phyloP scores from a whole-genome alignment of 768 basidiomycete genomes.

The Lentinula guzmanii region DNA sequence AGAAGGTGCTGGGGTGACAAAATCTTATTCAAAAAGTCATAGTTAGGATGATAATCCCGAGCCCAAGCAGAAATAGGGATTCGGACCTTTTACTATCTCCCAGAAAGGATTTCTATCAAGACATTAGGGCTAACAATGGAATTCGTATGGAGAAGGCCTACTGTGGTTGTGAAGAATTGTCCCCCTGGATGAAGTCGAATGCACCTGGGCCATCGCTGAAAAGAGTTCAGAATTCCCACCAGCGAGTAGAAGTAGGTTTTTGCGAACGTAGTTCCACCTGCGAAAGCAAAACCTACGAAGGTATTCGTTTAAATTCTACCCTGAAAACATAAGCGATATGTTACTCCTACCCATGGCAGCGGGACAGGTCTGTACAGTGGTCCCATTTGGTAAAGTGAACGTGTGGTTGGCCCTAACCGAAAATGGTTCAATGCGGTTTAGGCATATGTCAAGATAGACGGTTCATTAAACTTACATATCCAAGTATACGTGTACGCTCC shows the following conservation, averaged over 20 bases:
- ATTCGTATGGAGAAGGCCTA: slow-evolving; percentile 22
- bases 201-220: slow-evolving; percentile 73
- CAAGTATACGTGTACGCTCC: slow-evolving; percentile 65
- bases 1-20: slow-evolving; percentile 59
- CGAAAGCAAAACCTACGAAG: slow-evolving; percentile 62
- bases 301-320: background rate
- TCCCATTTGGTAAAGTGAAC: slow-evolving; percentile 63
- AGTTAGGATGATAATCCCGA: background rate
- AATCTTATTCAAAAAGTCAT: slow-evolving; percentile 29
- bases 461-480: slow-evolving; percentile 49
- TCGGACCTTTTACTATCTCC: slow-evolving; percentile 65
- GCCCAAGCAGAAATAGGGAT: background rate
- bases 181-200: slow-evolving; percentile 73
- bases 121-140: background rate
- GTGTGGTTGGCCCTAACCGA: slow-evolving; percentile 51
- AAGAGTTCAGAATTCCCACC: background rate
- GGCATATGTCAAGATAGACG: background rate
- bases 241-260: background rate
- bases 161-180: slow-evolving; percentile 55
- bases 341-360: slow-evolving; percentile 61
- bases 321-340: background rate
- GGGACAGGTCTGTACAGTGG: slow-evolving; percentile 66
- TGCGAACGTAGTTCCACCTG: slow-evolving; percentile 69
- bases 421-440: background rate
- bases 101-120: slow-evolving; percentile 65